Percentiles rank a stretch among this genome's conserved stretches.
Conservation (phyloP, 1,284 basidiomycete species). For the Ganoderma sinense region DNA sequence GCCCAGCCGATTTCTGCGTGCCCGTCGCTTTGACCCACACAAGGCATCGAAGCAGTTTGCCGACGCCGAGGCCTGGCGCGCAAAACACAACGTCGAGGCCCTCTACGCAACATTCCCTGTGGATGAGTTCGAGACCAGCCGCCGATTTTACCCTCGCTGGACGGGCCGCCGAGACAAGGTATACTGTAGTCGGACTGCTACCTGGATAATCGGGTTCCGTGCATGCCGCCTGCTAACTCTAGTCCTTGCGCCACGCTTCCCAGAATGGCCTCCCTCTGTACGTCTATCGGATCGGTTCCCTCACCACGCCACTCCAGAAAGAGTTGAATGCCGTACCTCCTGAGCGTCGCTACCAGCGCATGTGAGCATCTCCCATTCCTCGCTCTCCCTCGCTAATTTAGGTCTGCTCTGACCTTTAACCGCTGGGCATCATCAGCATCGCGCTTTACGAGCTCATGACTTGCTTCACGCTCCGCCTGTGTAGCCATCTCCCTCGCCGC, state of each 20-base stretch:
- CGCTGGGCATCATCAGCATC: slow-evolving; percentile 43
- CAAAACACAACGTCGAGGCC: slow-evolving; percentile 62
- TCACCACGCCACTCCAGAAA: slow-evolving; percentile 59
- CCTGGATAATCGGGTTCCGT: background rate
- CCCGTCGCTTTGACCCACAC: slow-evolving; percentile 67
- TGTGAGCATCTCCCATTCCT: slow-evolving; percentile 53
- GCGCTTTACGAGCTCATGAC: slow-evolving; percentile 73
- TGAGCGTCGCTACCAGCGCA: slow-evolving; percentile 69
- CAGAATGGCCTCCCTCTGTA: slow-evolving; percentile 77
- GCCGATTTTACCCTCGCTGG: slow-evolving; percentile 79
- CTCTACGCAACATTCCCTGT: slow-evolving; percentile 67
- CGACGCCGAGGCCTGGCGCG: slow-evolving; percentile 70
- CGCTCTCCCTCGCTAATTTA: background rate
- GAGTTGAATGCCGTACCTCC: slow-evolving; percentile 63
- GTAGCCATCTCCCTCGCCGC: slow-evolving; percentile 66
- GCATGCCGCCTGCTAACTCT: slow-evolving; percentile 3
- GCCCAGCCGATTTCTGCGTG: slow-evolving; percentile 77
- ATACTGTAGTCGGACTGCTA: slow-evolving; percentile 37
- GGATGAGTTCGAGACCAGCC: slow-evolving; percentile 65
- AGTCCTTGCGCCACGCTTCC: background rate
- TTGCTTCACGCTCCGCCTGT: slow-evolving; percentile 70
- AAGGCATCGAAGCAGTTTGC: slow-evolving; percentile 77
- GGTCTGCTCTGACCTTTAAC: slow-evolving; percentile 15
- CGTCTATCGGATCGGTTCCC: slow-evolving; percentile 71
- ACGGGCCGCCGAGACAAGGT: slow-evolving; percentile 79